Percentiles rank a stretch among this genome's conserved stretches.
Conservation (phyloP, 1,284 basidiomycete species). For the Cystobasidium slooffiae region DNA sequence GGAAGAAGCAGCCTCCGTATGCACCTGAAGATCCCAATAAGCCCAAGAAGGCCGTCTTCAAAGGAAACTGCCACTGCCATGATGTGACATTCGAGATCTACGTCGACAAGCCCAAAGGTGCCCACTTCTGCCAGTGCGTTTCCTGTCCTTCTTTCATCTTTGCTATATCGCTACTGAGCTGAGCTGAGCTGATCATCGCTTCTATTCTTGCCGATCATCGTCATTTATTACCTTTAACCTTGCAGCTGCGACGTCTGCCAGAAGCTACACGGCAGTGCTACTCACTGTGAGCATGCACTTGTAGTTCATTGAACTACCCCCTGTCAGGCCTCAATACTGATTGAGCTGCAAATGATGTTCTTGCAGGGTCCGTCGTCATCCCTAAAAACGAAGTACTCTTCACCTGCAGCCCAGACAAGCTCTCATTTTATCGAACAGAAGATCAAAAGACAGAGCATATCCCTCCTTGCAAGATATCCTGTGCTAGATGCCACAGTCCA, state of each 20-base stretch:
- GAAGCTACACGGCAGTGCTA: conserved; percentile 37
- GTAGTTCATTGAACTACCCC: background rate
- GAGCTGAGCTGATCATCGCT: background rate
- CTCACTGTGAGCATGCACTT: conserved; percentile 24
- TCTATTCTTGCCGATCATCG: background rate
- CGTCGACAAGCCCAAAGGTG: conserved; percentile 25
- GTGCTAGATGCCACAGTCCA: conserved; percentile 38
- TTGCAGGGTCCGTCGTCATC: conserved; percentile 34
- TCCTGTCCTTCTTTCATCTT: background rate
- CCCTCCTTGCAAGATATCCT: conserved; percentile 37
- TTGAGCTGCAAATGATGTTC: background rate
- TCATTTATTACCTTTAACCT: background rate
- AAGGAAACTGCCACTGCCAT: conserved; percentile 34
- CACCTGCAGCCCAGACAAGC: conserved; percentile 40
- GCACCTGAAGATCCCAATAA: conserved; percentile 22
- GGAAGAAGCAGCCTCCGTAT: conserved; percentile 42
- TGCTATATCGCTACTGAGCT: too few species aligned
- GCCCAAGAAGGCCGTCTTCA: conserved; percentile 21
- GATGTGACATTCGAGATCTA: conserved; percentile 41
- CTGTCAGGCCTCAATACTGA: background rate
- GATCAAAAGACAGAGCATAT: conserved; percentile 35
- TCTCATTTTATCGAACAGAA: conserved; percentile 41
- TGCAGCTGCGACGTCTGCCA: conserved; percentile 39
- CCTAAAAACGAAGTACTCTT: conserved; percentile 40
- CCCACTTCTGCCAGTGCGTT: conserved; percentile 44